Evolutionary conservation across 805 yeast genomes (phyloP).

Genomic region (Saturnispora halmiae): DNA sequence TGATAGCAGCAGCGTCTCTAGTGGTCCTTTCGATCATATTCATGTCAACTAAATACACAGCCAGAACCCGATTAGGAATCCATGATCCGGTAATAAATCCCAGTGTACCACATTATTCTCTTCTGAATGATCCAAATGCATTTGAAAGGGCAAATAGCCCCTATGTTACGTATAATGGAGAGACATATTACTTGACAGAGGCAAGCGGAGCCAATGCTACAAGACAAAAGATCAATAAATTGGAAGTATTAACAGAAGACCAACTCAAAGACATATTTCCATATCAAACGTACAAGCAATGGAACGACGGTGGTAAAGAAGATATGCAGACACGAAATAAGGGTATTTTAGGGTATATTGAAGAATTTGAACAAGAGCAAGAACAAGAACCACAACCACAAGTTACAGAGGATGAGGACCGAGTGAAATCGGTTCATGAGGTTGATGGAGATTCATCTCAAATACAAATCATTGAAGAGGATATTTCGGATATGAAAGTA

Average conservation of each 20-base stretch:
- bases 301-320: conserved; percentile 56
- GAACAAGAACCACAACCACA: too few species aligned
- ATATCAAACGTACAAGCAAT: conserved; percentile 43
- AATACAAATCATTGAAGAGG: conserved; percentile 6
- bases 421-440: conserved; percentile 4
- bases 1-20: conserved; percentile 51
- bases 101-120: conserved; percentile 14
- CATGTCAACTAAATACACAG: conserved; percentile 52
- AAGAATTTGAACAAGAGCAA: conserved; percentile 32
- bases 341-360: conserved; percentile 26
- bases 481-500: conserved; percentile 11
- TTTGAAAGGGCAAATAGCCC: conserved; percentile 7
- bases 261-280: conserved; percentile 57
- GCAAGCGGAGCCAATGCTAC: conserved; percentile 2
- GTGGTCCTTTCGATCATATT: conserved; percentile 49
- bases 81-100: conserved; percentile 29
- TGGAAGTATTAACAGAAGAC: conserved; percentile 36
- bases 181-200: conserved; percentile 9
- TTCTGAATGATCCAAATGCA: conserved; percentile 6
- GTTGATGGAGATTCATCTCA: background rate
- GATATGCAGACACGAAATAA: conserved; percentile 38
- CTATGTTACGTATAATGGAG: conserved; percentile 9
- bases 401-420: too few species aligned
- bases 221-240: conserved; percentile 35
- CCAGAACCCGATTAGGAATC: conserved; percentile 48